phyloP scores from a whole-genome alignment of 805 yeast species.

The Nakazawaea laoshanensis region DNA sequence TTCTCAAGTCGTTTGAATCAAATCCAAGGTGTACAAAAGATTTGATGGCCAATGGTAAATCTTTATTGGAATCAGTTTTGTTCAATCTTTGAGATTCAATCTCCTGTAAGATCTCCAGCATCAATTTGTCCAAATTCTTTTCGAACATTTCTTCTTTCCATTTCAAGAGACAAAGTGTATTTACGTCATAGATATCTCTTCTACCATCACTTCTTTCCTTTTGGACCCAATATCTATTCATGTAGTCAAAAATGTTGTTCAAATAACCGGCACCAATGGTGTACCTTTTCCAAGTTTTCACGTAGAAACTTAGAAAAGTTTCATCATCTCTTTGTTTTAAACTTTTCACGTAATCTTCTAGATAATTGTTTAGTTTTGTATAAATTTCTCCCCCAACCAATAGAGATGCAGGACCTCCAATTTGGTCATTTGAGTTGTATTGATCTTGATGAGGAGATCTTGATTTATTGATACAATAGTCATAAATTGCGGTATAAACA shows the following conservation, averaged over 20 bases:
- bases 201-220: slow-evolving; percentile 93
- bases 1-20: slow-evolving; percentile 83
- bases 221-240: slow-evolving; percentile 96
- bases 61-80: slow-evolving; percentile 57
- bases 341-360: slow-evolving; percentile 47
- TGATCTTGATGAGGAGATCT: slow-evolving; percentile 32
- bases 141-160: slow-evolving; percentile 85
- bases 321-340: slow-evolving; percentile 49
- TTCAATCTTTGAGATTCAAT: slow-evolving; percentile 76
- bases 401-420: slow-evolving; percentile 21
- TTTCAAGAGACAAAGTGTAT: slow-evolving; percentile 75
- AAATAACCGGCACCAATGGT: slow-evolving; percentile 87
- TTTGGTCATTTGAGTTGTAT: slow-evolving; percentile 13
- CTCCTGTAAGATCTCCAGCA: slow-evolving; percentile 65
- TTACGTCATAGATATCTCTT: slow-evolving; percentile 83
- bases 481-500: slow-evolving; percentile 86
- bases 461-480: slow-evolving; percentile 81
- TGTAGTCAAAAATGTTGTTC: slow-evolving; percentile 89
- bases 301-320: slow-evolving; percentile 73
- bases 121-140: slow-evolving; percentile 49
- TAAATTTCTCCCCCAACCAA: slow-evolving; percentile 90
- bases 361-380: slow-evolving; percentile 56
- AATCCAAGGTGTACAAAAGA: slow-evolving; percentile 88
- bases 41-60: slow-evolving; percentile 66
- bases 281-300: slow-evolving; percentile 80